These are phyloP conservation scores for Mariannaea sp. DNA, from an alignment of 2,329 filamentous ascomycete species.

Conservation along the genomic window DNA sequence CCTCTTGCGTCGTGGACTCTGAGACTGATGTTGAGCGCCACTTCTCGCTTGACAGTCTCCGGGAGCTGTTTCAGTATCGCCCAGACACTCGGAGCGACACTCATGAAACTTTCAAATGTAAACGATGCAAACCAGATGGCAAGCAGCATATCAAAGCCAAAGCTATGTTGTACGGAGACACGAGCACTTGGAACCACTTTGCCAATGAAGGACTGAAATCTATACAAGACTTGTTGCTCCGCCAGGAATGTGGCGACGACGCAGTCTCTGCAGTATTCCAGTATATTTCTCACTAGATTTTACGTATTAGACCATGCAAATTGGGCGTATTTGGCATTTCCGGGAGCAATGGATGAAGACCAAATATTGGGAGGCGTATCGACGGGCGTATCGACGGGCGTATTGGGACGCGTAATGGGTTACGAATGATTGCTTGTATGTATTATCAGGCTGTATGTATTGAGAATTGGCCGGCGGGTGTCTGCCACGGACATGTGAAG, in stretches of 20 bases:
- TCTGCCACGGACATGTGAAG: too few relatives aligned
- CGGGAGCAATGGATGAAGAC: not conserved
- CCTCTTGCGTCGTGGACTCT: slow-evolving; percentile 93
- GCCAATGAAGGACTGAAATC: slow-evolving; percentile 76
- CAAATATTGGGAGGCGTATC: too few relatives aligned
- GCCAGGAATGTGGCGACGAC: slow-evolving; percentile 78
- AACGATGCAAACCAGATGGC: slow-evolving; percentile 87
- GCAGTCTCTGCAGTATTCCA: slow-evolving; percentile 96
- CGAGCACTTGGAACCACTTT: slow-evolving; percentile 99
- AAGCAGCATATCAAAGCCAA: slow-evolving; percentile 87
- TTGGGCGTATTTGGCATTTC: too few relatives aligned
- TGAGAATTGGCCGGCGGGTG: too few relatives aligned
- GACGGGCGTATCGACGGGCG: too few relatives aligned
- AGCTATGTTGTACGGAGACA: slow-evolving; percentile 96
- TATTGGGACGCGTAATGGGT: too few relatives aligned
- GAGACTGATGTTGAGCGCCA: slow-evolving; percentile 97
- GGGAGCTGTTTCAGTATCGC: slow-evolving; percentile 94
- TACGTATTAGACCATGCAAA: too few relatives aligned
- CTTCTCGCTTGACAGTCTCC: slow-evolving; percentile 87
- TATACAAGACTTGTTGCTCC: slow-evolving; percentile 89
- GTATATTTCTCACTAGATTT: slow-evolving; percentile 82
- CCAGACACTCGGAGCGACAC: slow-evolving; percentile 87
- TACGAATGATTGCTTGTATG: too few relatives aligned
- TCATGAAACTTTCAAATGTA: slow-evolving; percentile 98
- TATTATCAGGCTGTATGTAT: too few relatives aligned